phyloP scores from a whole-genome alignment of 805 yeast genomes.

The Myxozyma neglecta region DNA sequence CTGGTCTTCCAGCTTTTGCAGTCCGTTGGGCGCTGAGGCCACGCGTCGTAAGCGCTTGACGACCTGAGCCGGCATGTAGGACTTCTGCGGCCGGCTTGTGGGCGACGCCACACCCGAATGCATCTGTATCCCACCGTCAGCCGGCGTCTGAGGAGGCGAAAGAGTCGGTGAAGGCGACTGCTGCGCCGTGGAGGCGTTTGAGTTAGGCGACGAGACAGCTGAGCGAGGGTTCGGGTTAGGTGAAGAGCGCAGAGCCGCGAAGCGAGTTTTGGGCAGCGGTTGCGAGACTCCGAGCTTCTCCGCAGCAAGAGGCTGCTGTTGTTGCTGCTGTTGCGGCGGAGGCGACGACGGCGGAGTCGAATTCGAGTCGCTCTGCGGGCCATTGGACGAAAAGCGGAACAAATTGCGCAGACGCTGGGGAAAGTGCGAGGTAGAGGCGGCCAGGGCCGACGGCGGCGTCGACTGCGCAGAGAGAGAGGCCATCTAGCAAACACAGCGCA shows the following conservation, averaged over 20 bases:
- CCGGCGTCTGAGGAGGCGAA: conserved; percentile 13
- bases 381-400: conserved; percentile 36
- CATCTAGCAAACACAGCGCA: not conserved
- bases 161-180: not conserved
- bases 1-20: conserved; percentile 39
- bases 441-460: conserved; percentile 15
- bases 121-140: not conserved
- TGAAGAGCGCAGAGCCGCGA: conserved; percentile 34
- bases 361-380: conserved; percentile 4
- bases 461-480: conserved; percentile 11
- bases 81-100: conserved; percentile 23
- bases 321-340: not conserved
- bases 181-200: not conserved
- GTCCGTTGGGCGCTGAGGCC: conserved; percentile 78
- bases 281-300: not conserved
- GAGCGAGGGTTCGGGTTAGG: conserved; percentile 28
- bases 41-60: conserved; percentile 58
- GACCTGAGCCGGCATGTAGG: conserved; percentile 29
- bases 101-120: conserved; percentile 1
- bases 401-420: conserved; percentile 40
- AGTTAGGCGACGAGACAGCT: not conserved
- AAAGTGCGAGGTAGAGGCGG: conserved; percentile 27
- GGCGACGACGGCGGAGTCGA: conserved; percentile 12
- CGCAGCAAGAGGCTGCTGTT: conserved; percentile 4
- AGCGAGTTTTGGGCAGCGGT: conserved; percentile 19